A percentile compares a stretch with the other conserved stretches of the same genome.
Evolutionary conservation across 768 basidiomycete species (phyloP).

Genomic region (Termitomyces sp.): DNA sequence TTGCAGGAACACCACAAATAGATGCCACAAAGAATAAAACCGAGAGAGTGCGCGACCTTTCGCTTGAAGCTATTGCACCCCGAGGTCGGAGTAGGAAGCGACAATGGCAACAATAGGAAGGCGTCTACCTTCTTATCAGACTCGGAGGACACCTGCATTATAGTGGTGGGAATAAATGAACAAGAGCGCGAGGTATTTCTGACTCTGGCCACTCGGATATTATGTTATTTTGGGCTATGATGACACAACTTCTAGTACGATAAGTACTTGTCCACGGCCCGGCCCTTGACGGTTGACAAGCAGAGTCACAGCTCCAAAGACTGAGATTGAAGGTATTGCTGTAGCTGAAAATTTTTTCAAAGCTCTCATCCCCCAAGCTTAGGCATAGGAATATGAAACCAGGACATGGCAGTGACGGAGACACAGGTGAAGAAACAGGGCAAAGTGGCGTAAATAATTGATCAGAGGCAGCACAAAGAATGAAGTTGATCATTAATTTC

Average conservation of each 20-base stretch:
- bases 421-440: background rate
- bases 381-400: background rate
- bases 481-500: background rate
- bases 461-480: background rate
- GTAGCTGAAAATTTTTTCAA: background rate
- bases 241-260: background rate
- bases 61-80: background rate
- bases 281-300: background rate
- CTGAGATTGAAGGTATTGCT: background rate
- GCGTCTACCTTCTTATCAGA: slow-evolving; percentile 1
- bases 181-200: background rate
- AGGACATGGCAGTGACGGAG: background rate
- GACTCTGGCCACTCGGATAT: background rate
- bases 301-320: background rate
- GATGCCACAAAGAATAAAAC: slow-evolving; percentile 2
- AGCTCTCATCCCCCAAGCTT: background rate
- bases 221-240: background rate
- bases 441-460: background rate
- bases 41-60: background rate
- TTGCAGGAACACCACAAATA: slow-evolving; percentile 4
- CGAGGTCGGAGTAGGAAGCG: background rate
- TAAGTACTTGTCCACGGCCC: background rate
- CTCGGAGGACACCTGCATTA: background rate
- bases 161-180: slow-evolving; percentile 1
- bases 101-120: background rate